Evolutionary conservation across 805 yeast genomes (phyloP), one percentile per base, ranked within the genome.

Genomic region (Zygoascus tannicola): DNA sequence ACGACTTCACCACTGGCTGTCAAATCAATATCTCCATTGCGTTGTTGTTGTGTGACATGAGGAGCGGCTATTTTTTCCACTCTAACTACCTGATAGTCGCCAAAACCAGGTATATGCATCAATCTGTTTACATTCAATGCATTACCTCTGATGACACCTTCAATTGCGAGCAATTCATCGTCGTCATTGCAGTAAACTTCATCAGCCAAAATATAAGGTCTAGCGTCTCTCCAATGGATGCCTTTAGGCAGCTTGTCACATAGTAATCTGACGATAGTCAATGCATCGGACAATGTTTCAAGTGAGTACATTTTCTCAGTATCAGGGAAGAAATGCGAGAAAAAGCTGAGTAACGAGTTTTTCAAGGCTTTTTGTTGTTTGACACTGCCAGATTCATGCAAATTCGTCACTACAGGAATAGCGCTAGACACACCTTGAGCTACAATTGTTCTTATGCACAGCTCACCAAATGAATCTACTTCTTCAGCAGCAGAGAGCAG

Each of bases 391-490:
- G 78, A 75, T 2, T 73, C 39, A 21, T 40, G 41, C 23, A 48
- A 22, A 26, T 40, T 26, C 28, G 35, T 22, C 5, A 54, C 43
- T 21, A 55, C 50, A 3, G 56, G 44, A n/a, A 50, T 34, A 1
- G 79, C 80, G 3, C 86, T 76, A 0, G 95, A 81, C 12, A 88
- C 81, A 69, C 97, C 97, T 67, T 94, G 98, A 12, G 88, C 74
- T 56, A 85, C 86, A 30, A 88, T 73, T 1, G 95, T 85, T 64
- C 97, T 78, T 45, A 92, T 70, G 22, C 88, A 77, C 56, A 85
- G 88, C 65, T 92, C 98, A 40, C 97, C 97, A 54, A 77, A 75
- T 33, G 72, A 73, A 52, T 81, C 87, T 43, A 90, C 90, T 65
- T 92, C 97, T 40, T 78, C 75, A 16, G 75, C 68, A 5, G 95